Evolutionary conservation across 1,284 basidiomycete species (phyloP).

Genomic region (Cryptococcus sp.): DNA sequence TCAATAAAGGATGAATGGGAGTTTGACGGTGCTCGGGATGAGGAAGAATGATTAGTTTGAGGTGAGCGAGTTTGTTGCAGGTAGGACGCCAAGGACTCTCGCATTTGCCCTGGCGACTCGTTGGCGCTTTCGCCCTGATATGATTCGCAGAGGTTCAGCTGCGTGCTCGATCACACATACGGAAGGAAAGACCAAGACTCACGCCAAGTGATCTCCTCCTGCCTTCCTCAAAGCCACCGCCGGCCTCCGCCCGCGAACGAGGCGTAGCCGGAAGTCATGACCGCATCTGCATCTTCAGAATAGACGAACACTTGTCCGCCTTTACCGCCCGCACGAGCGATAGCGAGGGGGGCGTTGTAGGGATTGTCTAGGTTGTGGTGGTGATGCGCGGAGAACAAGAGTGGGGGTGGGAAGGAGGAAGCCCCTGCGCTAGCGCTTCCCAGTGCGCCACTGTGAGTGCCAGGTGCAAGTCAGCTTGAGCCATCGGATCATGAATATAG

Average conservation of each 20-base stretch:
- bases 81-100: conserved; percentile 50
- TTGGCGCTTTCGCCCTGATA: conserved; percentile 26
- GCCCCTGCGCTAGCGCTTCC: conserved; percentile 40
- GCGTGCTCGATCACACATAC: neutral
- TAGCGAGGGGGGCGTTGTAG: conserved; percentile 36
- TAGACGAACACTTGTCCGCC: conserved; percentile 48
- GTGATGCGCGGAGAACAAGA: conserved; percentile 21
- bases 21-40: conserved; percentile 11
- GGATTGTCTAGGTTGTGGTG: conserved; percentile 28
- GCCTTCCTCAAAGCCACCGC: conserved; percentile 55
- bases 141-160: neutral
- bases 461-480: neutral
- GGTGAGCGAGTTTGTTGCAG: conserved; percentile 22
- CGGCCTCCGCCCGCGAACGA: conserved; percentile 46
- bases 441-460: conserved; percentile 27
- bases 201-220: conserved; percentile 52
- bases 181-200: conserved; percentile 13
- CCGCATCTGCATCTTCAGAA: conserved; percentile 30
- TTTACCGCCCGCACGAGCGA: conserved; percentile 47
- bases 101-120: conserved; percentile 46
- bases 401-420: conserved; percentile 27
- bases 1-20: conserved; percentile 3
- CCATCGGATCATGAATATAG: neutral
- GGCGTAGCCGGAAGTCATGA: conserved; percentile 27
- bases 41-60: conserved; percentile 29